These are phyloP conservation scores for Cyamopsis tetragonoloba DNA, from an alignment of 306 rosid species.

Conservation along the genomic window DNA sequence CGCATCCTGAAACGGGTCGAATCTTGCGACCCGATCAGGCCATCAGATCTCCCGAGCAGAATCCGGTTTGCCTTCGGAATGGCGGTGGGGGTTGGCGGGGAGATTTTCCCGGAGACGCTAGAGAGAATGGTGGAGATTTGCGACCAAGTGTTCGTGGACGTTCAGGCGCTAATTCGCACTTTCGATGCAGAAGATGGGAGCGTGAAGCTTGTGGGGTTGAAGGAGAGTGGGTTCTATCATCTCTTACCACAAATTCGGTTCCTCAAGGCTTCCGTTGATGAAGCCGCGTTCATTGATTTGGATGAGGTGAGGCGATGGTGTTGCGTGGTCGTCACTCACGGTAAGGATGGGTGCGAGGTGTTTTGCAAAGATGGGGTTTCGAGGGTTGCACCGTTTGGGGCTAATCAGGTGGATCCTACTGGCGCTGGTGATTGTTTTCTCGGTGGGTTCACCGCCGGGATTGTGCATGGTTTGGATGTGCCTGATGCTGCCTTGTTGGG, in stretches of 20 bases:
- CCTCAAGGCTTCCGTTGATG: slow-evolving; percentile 81
- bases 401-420: slow-evolving; percentile 80
- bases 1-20: slow-evolving; percentile 56
- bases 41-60: slow-evolving; percentile 64
- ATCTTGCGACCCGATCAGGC: slow-evolving; percentile 59
- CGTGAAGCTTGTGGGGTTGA: slow-evolving; percentile 62
- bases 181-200: slow-evolving; percentile 67
- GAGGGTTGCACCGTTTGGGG: slow-evolving; percentile 51
- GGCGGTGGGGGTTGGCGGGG: slow-evolving; percentile 94
- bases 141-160: slow-evolving; percentile 60
- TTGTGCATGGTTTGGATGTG: slow-evolving; percentile 62
- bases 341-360: slow-evolving; percentile 72
- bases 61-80: slow-evolving; percentile 57
- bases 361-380: slow-evolving; percentile 48
- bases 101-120: slow-evolving; percentile 74
- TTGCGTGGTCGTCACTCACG: slow-evolving; percentile 80
- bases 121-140: slow-evolving; percentile 71
- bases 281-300: slow-evolving; percentile 56
- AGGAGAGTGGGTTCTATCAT: slow-evolving; percentile 69
- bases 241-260: slow-evolving; percentile 64
- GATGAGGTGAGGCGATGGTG: slow-evolving; percentile 73
- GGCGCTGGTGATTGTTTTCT: slow-evolving; percentile 95
- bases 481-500: slow-evolving; percentile 89
- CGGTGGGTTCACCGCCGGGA: slow-evolving; percentile 77
- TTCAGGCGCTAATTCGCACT: slow-evolving; percentile 72